phyloP scores from a whole-genome alignment of 2,329 filamentous ascomycete species.

The Dactylellina leptospora region DNA sequence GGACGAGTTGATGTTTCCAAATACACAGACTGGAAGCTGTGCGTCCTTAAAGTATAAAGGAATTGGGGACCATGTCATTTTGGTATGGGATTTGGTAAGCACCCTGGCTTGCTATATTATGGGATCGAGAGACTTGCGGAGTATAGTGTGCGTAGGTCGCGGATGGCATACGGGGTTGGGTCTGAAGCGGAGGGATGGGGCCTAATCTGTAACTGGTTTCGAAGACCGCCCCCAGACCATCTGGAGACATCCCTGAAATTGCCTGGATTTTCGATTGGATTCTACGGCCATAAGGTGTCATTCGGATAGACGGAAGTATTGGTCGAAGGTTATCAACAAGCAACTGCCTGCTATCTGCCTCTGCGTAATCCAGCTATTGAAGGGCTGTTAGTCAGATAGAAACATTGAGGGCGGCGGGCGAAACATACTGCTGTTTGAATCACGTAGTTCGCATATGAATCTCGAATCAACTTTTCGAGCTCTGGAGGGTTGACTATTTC shows the following conservation, averaged over 20 bases:
- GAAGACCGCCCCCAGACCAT: slow-evolving; percentile 45
- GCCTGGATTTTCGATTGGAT: slow-evolving; percentile 85
- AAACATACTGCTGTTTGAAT: slow-evolving; percentile 80
- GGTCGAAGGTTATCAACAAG: slow-evolving; percentile 87
- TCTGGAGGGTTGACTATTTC: slow-evolving; percentile 79
- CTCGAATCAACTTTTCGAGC: slow-evolving; percentile 86
- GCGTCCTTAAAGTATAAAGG: slow-evolving; percentile 35
- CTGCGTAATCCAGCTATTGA: slow-evolving; percentile 75
- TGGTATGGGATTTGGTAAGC: slow-evolving; percentile 38
- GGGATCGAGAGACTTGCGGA: slow-evolving; percentile 36
- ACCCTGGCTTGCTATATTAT: slow-evolving; percentile 26
- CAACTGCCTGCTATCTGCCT: slow-evolving; percentile 74
- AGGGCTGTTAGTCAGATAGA: slow-evolving; percentile 18
- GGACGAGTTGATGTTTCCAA: slow-evolving; percentile 2
- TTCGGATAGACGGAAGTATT: slow-evolving; percentile 81
- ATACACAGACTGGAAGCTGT: not conserved
- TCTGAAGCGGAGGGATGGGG: slow-evolving; percentile 45
- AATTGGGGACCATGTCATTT: slow-evolving; percentile 44
- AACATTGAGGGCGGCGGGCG: slow-evolving; percentile 33
- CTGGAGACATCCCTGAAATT: slow-evolving; percentile 45
- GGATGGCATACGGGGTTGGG: slow-evolving; percentile 48
- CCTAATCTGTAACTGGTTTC: slow-evolving; percentile 46
- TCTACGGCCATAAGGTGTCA: slow-evolving; percentile 91
- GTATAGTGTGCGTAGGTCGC: slow-evolving; percentile 43
- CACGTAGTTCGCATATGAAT: slow-evolving; percentile 97